Evolutionary conservation across 2,329 filamentous ascomycete species (phyloP).

Genomic region (Aspergillus melleus): DNA sequence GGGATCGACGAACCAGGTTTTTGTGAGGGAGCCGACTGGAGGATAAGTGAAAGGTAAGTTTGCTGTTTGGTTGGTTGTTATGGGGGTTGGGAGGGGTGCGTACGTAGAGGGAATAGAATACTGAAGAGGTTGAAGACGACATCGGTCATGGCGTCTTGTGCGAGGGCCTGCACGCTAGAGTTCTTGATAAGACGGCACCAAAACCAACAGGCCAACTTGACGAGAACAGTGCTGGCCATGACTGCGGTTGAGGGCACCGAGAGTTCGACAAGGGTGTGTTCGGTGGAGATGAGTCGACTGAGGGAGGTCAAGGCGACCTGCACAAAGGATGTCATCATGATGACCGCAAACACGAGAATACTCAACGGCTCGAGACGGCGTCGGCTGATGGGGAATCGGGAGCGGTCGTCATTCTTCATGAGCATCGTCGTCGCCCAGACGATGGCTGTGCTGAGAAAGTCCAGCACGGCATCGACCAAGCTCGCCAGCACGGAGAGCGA

Average conservation of each 20-base stretch:
- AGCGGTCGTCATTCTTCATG: constrained; percentile 60
- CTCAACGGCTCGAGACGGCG: constrained; percentile 65
- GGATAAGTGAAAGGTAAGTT: neutral
- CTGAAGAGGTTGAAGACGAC: constrained; percentile 90
- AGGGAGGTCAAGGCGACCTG: constrained; percentile 62
- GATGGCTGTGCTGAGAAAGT: constrained; percentile 63
- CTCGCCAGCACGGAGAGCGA: constrained; percentile 65
- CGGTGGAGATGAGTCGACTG: constrained; percentile 58
- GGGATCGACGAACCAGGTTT: constrained; percentile 60
- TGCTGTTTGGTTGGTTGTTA: neutral
- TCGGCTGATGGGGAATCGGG: constrained; percentile 64
- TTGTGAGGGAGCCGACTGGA: constrained; percentile 38
- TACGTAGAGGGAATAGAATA: constrained; percentile 76
- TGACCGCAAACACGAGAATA: constrained; percentile 65
- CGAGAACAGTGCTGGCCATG: constrained; percentile 77
- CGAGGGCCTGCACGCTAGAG: constrained; percentile 78
- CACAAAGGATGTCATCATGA: constrained; percentile 67
- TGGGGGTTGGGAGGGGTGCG: constrained; percentile 1
- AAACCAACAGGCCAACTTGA: constrained; percentile 81
- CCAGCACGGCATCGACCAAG: constrained; percentile 67
- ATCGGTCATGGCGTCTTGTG: constrained; percentile 69
- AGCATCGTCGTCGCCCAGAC: constrained; percentile 62
- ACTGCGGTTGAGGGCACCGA: constrained; percentile 71
- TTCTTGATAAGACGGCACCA: constrained; percentile 87
- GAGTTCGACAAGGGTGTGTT: constrained; percentile 69